Evolutionary conservation across 2,329 filamentous ascomycete species (phyloP).

Genomic region (Trichoderma guizhouense): DNA sequence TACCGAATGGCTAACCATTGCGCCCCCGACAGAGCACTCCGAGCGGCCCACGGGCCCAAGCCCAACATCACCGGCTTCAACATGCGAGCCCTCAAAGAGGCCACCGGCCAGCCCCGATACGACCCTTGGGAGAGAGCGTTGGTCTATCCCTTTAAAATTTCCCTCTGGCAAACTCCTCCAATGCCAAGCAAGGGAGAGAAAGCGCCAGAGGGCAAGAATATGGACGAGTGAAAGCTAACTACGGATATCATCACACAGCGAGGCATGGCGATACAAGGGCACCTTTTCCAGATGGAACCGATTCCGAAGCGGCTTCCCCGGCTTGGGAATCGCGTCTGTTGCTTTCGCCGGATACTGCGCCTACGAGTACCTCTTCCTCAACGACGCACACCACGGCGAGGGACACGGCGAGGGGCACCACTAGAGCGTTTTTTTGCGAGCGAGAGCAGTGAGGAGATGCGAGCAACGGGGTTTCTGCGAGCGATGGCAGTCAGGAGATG

Average conservation of each 20-base stretch:
- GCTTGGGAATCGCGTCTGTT: conserved; percentile 86
- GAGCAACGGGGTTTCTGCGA: conserved; percentile 19
- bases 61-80: conserved; percentile 91
- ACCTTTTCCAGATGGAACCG: conserved; percentile 85
- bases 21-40: conserved; percentile 40
- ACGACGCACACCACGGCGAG: conserved; percentile 59
- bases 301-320: conserved; percentile 82
- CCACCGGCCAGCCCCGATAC: conserved; percentile 61
- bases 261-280: conserved; percentile 91
- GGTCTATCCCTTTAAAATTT: conserved; percentile 32
- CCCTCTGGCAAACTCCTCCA: neutral
- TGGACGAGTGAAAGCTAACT: neutral
- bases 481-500: conserved; percentile 7
- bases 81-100: conserved; percentile 71
- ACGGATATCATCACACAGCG: conserved; percentile 51
- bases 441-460: conserved; percentile 7
- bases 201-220: neutral
- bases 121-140: conserved; percentile 66
- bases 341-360: conserved; percentile 87
- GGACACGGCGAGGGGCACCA: conserved; percentile 59
- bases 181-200: neutral
- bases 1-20: conserved; percentile 1
- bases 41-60: conserved; percentile 52
- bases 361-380: conserved; percentile 84
- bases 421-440: conserved; percentile 32